Conservation (phyloP, 164 flowering plant species). For the Umbilicus rupestris region DNA sequence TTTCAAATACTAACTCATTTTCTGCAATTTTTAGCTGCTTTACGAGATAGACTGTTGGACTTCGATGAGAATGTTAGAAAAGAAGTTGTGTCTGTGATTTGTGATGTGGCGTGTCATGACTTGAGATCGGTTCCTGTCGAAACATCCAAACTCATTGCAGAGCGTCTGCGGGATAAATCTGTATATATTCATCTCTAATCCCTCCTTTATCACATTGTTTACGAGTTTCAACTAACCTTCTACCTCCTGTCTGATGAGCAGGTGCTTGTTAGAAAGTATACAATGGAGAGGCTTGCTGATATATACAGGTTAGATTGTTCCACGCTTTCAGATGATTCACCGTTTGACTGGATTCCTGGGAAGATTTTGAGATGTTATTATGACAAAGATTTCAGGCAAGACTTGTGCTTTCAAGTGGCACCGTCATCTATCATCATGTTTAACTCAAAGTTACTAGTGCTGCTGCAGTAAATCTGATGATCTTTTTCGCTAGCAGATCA, state of each 20-base stretch:
- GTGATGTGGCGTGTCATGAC: slow-evolving; percentile 59
- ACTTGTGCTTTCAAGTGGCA: background rate
- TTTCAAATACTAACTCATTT: slow-evolving; percentile 14
- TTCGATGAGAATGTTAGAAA: slow-evolving; percentile 89
- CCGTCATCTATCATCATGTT: background rate
- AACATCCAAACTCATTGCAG: slow-evolving; percentile 64
- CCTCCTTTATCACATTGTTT: background rate
- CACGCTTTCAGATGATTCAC: slow-evolving; percentile 31
- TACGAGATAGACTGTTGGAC: slow-evolving; percentile 84
- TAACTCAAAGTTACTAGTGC: background rate
- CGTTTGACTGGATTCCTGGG: slow-evolving; percentile 88
- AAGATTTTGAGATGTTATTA: slow-evolving; percentile 80
- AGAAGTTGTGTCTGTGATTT: slow-evolving; percentile 78
- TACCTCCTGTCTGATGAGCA: slow-evolving; percentile 24
- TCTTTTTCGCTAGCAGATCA: slow-evolving; percentile 43
- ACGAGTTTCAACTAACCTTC: background rate
- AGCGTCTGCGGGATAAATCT: slow-evolving; percentile 95
- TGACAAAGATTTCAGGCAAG: slow-evolving; percentile 89
- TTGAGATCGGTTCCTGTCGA: slow-evolving; percentile 55
- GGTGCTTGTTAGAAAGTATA: slow-evolving; percentile 73
- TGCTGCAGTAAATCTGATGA: background rate
- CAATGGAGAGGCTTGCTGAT: slow-evolving; percentile 89
- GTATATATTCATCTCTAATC: slow-evolving; percentile 23
- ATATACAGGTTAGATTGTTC: slow-evolving; percentile 50
- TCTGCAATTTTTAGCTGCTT: slow-evolving; percentile 50